Evolutionary conservation across 2,329 filamentous ascomycete genomes (phyloP), one percentile per base, ranked within the genome.

Genomic region (Hymenotorrendiella dingleyae): DNA sequence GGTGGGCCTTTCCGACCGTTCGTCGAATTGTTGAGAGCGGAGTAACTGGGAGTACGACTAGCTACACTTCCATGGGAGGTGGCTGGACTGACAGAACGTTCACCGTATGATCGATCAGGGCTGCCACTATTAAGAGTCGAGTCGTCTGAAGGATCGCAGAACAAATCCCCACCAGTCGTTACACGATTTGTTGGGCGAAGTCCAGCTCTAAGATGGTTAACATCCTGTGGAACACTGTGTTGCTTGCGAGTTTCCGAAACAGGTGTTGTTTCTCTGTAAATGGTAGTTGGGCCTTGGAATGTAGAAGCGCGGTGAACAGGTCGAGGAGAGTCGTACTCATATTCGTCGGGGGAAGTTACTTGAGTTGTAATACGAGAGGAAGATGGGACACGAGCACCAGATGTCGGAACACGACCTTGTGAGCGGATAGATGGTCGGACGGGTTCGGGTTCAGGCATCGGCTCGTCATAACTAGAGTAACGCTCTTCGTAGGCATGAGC

Each of bases 401-500:
- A n/a, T n/a, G n/a, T n/a, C n/a, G 52, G 21, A 17, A 62, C 57
- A 27, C 59, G 56, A 22, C 41, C 45, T 41, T 46, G 43, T 10
- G 76, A 72, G 46, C 71, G 68, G 51, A 80, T 77, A 3, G 69
- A 64, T 6, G 73, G 71, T 19, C 78, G 72, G 33, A 58, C 55
- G 3, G 54, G 53, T 21, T 74, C 70, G 20, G 72, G 68, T 17
- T 58, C 58, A 42, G 62, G 64, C 2, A 56, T 63, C 14, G 68
- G 64, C 17, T 72, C 66, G 50, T 81, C 76, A 52, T 69, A 67
- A 6, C 70, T 66, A 44, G 73, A 72, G 60, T 73, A 76, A 47
- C 78, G 73, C 45, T 82, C 77, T 45, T 67, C 68, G 59, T 78
- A 80, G 21, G 78, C 79, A 58, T 80, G 75, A 17, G 78, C 76